Percentiles rank a stretch among this genome's conserved stretches.
Conservation (phyloP, 129 eudicot species). For the Rutidosis leptorrhynchoides region DNA sequence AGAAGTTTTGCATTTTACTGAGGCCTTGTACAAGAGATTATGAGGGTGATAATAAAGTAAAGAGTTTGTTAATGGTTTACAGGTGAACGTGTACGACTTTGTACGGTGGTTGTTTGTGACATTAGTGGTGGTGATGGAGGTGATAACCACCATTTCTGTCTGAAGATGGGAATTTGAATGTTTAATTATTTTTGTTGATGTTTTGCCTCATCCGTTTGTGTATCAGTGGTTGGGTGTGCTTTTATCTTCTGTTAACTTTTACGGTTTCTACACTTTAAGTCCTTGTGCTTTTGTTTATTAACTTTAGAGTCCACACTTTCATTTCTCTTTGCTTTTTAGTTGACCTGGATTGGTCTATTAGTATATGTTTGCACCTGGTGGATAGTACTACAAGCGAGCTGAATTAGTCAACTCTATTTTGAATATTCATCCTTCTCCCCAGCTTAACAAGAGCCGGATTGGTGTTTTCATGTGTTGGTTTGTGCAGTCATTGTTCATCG, state of each 20-base stretch:
- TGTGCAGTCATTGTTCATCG: no score
- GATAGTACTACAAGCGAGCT: neutral
- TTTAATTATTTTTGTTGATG: slow-evolving; percentile 17
- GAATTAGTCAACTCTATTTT: no score
- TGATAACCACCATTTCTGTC: slow-evolving; percentile 61
- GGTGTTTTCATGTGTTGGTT: no score
- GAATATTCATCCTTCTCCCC: no score
- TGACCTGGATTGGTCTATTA: neutral
- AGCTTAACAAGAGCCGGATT: no score
- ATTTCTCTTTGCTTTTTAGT: neutral
- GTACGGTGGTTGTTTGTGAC: slow-evolving; percentile 34
- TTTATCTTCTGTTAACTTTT: slow-evolving; percentile 21
- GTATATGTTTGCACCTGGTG: neutral
- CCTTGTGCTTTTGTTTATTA: slow-evolving; percentile 2
- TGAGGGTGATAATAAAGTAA: slow-evolving; percentile 38
- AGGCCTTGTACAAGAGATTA: slow-evolving; percentile 32
- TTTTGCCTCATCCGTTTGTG: slow-evolving; percentile 27
- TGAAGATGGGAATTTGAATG: slow-evolving; percentile 23
- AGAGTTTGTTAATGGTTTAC: slow-evolving; percentile 42
- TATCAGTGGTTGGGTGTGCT: slow-evolving; percentile 19
- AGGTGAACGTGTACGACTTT: slow-evolving; percentile 35
- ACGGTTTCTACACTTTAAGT: slow-evolving; percentile 12
- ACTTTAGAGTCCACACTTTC: neutral
- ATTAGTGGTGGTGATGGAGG: slow-evolving; percentile 38
- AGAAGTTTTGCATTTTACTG: slow-evolving; percentile 30